phyloP scores from a whole-genome alignment of 2,329 filamentous ascomycete species.

The Fusarium poae region DNA sequence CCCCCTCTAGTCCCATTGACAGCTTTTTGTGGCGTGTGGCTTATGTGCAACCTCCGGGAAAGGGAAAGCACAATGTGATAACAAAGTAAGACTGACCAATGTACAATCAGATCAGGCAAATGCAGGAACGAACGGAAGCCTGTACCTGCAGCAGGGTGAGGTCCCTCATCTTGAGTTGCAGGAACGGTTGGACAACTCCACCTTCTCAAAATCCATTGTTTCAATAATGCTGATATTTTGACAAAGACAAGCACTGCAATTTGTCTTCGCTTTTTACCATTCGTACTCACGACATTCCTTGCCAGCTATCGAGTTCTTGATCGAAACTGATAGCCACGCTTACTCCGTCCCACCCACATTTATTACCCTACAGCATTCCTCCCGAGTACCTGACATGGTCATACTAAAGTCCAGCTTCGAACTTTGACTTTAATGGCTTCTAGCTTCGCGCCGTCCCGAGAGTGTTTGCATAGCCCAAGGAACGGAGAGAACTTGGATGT shows the following conservation, averaged over 20 bases:
- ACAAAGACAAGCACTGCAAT: not conserved
- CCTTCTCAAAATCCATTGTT: not conserved
- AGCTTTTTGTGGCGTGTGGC: slow-evolving; percentile 30
- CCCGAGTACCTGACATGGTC: slow-evolving; percentile 11
- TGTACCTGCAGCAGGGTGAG: slow-evolving; percentile 17
- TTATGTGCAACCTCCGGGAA: slow-evolving; percentile 30
- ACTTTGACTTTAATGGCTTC: slow-evolving; percentile 29
- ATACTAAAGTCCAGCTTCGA: slow-evolving; percentile 4
- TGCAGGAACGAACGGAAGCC: slow-evolving; percentile 24
- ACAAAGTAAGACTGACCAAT: not conserved
- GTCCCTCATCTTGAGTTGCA: slow-evolving; percentile 1
- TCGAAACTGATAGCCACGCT: not conserved
- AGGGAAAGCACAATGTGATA: slow-evolving; percentile 21
- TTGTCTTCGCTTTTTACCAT: not conserved
- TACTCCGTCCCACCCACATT: slow-evolving; percentile 2
- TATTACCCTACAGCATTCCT: slow-evolving; percentile 36
- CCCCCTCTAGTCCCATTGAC: slow-evolving; percentile 25
- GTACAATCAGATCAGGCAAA: slow-evolving; percentile 7
- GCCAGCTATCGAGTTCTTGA: not conserved
- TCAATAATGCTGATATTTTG: not conserved
- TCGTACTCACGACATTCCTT: not conserved
- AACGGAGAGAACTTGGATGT: not conserved
- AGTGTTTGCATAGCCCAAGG: slow-evolving; percentile 8
- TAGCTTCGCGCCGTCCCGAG: slow-evolving; percentile 29
- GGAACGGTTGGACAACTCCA: not conserved